These are phyloP conservation scores for Diaporthe aspalathi DNA, from an alignment of 2,329 filamentous ascomycete species.

Conservation along the genomic window DNA sequence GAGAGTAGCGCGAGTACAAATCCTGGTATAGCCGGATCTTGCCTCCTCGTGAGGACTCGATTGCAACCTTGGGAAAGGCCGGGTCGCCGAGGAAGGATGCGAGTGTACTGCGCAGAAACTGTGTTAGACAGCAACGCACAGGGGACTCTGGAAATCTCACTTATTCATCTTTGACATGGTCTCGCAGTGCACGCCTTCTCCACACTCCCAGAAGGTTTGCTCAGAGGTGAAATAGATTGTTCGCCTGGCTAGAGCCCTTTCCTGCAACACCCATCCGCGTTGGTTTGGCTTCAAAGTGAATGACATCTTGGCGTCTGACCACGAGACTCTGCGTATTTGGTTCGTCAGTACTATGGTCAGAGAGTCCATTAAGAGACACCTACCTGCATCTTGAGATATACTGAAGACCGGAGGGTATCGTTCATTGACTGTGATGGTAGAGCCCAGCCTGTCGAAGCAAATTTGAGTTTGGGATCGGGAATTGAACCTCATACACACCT, in stretches of 20 bases:
- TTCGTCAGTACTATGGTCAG: too few relatives aligned
- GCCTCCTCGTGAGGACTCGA: slow-evolving; percentile 29
- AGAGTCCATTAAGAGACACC: too few relatives aligned
- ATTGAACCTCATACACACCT: too few relatives aligned
- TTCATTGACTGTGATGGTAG: too few relatives aligned
- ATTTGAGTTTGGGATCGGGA: too few relatives aligned
- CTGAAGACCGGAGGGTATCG: too few relatives aligned
- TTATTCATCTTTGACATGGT: slow-evolving; percentile 48
- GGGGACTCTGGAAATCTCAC: slow-evolving; percentile 42
- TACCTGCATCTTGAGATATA: too few relatives aligned
- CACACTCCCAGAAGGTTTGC: slow-evolving; percentile 55
- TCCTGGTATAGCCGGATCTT: slow-evolving; percentile 44
- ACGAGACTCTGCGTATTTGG: too few relatives aligned
- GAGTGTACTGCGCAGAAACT: background rate
- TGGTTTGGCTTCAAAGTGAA: slow-evolving; percentile 40
- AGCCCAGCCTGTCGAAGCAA: too few relatives aligned
- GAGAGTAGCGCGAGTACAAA: slow-evolving; percentile 48
- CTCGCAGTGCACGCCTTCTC: slow-evolving; percentile 50
- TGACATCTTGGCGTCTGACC: too few relatives aligned
- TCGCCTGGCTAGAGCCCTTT: slow-evolving; percentile 50
- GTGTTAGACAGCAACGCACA: too few relatives aligned
- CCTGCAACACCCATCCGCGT: slow-evolving; percentile 54
- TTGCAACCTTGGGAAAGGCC: slow-evolving; percentile 43
- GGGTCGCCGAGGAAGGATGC: slow-evolving; percentile 46
- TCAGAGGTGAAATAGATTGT: slow-evolving; percentile 52